Conservation (phyloP, 2,329 filamentous ascomycete species). For the Aspergillus udagawae region DNA sequence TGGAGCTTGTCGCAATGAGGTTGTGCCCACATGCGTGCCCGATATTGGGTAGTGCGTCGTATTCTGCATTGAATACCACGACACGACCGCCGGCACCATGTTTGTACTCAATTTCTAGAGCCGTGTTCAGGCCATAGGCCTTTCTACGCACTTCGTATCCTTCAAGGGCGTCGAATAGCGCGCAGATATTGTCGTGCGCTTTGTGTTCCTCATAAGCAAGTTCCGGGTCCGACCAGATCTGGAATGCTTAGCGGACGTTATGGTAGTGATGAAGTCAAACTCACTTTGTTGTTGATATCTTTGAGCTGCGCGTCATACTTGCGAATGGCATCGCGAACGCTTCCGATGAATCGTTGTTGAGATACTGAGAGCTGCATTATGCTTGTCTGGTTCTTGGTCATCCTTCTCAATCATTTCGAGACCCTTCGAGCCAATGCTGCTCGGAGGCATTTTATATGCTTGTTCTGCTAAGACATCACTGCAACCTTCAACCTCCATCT, state of each 20-base stretch:
- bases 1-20: constrained; percentile 28
- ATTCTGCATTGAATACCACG: constrained; percentile 33
- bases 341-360: constrained; percentile 21
- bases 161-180: constrained; percentile 32
- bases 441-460: too few species aligned
- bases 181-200: constrained; percentile 49
- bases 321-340: constrained; percentile 19
- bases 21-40: constrained; percentile 37
- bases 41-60: constrained; percentile 37
- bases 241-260: background rate
- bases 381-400: background rate
- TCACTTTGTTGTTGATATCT: constrained; percentile 23
- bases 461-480: too few species aligned
- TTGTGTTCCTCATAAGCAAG: constrained; percentile 48
- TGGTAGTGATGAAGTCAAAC: background rate
- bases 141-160: constrained; percentile 44
- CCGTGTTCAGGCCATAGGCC: constrained; percentile 47
- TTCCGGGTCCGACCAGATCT: constrained; percentile 48
- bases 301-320: constrained; percentile 19
- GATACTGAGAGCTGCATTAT: constrained; percentile 21
- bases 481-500: background rate
- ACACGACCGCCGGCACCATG: constrained; percentile 22
- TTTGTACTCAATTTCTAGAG: constrained; percentile 44
- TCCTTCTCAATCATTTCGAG: too few species aligned
- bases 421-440: too few species aligned